These are phyloP conservation scores for Cymbopogon flexuosus DNA, from an alignment of 202 grass and related monocot genomes.

Conservation along the genomic window DNA sequence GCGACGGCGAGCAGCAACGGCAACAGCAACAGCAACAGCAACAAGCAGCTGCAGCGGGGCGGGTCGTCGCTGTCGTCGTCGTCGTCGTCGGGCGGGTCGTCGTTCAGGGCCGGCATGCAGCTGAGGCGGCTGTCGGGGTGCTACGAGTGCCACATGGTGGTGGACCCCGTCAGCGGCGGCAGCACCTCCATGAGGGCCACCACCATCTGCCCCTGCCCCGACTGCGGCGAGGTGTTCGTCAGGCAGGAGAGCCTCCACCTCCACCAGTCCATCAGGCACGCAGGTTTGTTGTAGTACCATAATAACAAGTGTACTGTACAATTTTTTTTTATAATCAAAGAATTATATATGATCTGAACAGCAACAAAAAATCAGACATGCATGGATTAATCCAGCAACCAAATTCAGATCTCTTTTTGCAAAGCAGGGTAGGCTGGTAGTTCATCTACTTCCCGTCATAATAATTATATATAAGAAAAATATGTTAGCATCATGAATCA, in stretches of 20 bases:
- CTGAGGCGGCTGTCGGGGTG: slow-evolving; percentile 72
- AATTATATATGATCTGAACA: too few relatives aligned
- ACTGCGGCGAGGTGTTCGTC: slow-evolving; percentile 84
- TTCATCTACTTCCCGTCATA: too few relatives aligned
- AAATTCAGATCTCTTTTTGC: too few relatives aligned
- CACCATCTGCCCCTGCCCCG: slow-evolving; percentile 69
- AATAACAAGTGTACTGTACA: too few relatives aligned
- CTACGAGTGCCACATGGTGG: slow-evolving; percentile 92
- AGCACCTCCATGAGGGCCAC: slow-evolving; percentile 43
- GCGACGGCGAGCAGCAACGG: background rate
- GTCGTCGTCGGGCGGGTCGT: slow-evolving; percentile 48
- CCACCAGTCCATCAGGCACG: slow-evolving; percentile 69
- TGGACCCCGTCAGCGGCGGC: slow-evolving; percentile 55
- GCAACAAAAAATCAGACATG: too few relatives aligned
- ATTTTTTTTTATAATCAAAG: too few relatives aligned
- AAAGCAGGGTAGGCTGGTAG: too few relatives aligned
- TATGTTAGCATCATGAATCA: too few relatives aligned
- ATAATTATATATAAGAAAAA: too few relatives aligned
- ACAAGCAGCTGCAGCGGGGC: slow-evolving; percentile 4
- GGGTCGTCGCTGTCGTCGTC: slow-evolving; percentile 45
- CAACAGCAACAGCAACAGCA: background rate
- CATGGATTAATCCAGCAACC: too few relatives aligned
- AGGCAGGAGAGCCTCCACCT: slow-evolving; percentile 59
- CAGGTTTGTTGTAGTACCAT: slow-evolving; percentile 62
- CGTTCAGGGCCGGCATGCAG: slow-evolving; percentile 63